Evolutionary conservation across 352 stramenopile genomes (phyloP).

Genomic region (Globisporangium middletonii): DNA sequence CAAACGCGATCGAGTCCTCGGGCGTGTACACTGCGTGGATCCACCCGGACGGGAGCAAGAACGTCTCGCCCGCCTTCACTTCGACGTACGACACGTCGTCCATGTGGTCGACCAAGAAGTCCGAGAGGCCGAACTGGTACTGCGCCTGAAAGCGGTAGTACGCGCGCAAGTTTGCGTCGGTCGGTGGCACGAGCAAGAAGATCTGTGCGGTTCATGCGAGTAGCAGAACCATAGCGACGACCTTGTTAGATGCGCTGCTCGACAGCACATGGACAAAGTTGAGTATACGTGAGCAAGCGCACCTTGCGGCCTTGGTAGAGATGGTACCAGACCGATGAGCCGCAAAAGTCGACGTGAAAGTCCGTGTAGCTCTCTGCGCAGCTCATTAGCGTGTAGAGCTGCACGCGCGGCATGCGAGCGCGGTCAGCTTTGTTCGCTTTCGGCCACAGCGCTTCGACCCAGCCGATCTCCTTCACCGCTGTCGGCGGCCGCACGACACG

Average conservation of each 20-base stretch:
- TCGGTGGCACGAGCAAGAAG: constrained; percentile 37
- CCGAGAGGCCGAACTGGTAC: constrained; percentile 18
- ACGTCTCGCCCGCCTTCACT: constrained; percentile 27
- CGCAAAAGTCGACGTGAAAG: constrained; percentile 38
- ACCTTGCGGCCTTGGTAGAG: constrained; percentile 34
- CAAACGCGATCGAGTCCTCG: constrained; percentile 36
- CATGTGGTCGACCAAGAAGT: constrained; percentile 22
- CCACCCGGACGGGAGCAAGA: constrained; percentile 40
- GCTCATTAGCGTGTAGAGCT: constrained; percentile 40
- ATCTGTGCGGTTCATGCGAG: constrained; percentile 15
- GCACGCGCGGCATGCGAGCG: constrained; percentile 16
- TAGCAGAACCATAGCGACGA: not conserved
- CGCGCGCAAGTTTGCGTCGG: constrained; percentile 20
- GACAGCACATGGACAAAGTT: not conserved
- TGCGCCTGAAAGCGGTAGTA: constrained; percentile 23
- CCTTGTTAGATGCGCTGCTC: too few relatives aligned
- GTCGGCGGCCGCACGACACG: constrained; percentile 21
- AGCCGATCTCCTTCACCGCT: constrained; percentile 32
- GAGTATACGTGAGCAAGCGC: not conserved
- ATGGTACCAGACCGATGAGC: constrained; percentile 43
- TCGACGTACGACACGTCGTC: constrained; percentile 25
- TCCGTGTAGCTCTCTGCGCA: constrained; percentile 36
- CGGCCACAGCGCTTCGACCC: constrained; percentile 34
- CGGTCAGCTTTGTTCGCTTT: constrained; percentile 12
- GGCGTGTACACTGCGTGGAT: constrained; percentile 39